Evolutionary conservation across 176 grass and related monocot genomes (phyloP).

Genomic region (Olyra latifolia): DNA sequence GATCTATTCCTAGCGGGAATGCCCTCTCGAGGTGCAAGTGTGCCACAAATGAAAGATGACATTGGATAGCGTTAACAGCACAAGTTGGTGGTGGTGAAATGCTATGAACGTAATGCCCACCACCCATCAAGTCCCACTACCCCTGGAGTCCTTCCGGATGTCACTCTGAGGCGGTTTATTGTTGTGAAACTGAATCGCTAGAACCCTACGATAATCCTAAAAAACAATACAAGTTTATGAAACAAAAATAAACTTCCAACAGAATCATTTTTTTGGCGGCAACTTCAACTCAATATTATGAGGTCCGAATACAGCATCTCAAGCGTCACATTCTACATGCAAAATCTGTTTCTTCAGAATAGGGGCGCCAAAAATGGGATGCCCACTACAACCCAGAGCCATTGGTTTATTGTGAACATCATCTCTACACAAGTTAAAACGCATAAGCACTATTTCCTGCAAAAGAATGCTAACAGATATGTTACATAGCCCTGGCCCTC

Average conservation of each 20-base stretch:
- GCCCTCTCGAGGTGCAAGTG: too few relatives aligned
- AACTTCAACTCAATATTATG: neutral
- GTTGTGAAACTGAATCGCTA: too few relatives aligned
- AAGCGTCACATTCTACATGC: slow-evolving; percentile 12
- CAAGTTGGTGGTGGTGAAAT: too few relatives aligned
- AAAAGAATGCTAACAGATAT: slow-evolving; percentile 46
- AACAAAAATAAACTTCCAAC: neutral
- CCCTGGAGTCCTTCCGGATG: too few relatives aligned
- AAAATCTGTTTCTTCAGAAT: slow-evolving; percentile 3
- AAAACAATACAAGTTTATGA: neutral
- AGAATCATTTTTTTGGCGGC: too few relatives aligned
- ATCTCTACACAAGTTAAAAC: slow-evolving; percentile 32
- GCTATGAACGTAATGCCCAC: too few relatives aligned
- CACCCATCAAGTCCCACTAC: too few relatives aligned
- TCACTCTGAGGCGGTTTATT: too few relatives aligned
- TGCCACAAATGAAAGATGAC: too few relatives aligned
- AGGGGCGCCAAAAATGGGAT: neutral
- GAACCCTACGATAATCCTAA: too few relatives aligned
- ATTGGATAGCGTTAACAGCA: too few relatives aligned
- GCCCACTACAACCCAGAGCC: slow-evolving; percentile 22
- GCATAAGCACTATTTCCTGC: slow-evolving; percentile 20
- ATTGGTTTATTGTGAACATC: slow-evolving; percentile 40
- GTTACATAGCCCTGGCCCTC: slow-evolving; percentile 29
- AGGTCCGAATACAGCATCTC: neutral
- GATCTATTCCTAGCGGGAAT: too few relatives aligned